Percentiles rank a stretch among this genome's conserved stretches.
These are phyloP conservation scores for Saccharomyces hybrid DNA, from an alignment of 1,139 yeast genomes.

Conservation along the genomic window DNA sequence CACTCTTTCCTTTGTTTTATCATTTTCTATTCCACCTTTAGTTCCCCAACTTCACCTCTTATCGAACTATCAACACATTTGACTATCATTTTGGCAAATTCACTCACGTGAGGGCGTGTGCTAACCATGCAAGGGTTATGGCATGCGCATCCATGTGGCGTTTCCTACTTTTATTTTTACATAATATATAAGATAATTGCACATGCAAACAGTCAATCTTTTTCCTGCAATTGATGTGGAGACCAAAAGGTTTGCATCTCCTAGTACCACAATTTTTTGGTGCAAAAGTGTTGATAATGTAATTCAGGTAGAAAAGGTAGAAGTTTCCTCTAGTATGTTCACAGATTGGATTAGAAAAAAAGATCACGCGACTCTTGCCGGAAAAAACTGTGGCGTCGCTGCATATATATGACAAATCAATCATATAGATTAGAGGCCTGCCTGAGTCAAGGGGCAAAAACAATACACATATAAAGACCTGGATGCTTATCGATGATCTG, in stretches of 20 bases:
- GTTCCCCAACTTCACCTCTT: background rate
- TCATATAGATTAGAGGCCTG: background rate
- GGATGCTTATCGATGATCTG: background rate
- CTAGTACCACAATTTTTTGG: background rate
- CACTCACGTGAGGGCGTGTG: background rate
- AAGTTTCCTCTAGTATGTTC: background rate
- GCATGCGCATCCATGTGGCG: background rate
- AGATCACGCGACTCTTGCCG: background rate
- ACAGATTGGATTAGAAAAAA: background rate
- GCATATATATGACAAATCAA: background rate
- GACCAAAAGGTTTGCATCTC: background rate
- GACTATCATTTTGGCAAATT: background rate
- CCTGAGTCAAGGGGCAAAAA: background rate
- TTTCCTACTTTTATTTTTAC: background rate
- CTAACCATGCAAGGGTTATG: background rate
- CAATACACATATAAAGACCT: background rate
- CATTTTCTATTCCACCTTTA: background rate
- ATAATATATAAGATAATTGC: background rate
- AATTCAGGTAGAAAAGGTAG: background rate
- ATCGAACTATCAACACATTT: background rate
- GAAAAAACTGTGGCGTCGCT: background rate
- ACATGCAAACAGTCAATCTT: background rate
- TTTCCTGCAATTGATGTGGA: background rate
- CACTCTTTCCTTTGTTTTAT: background rate
- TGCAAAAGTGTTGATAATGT: background rate